phyloP scores from a whole-genome alignment of 495 filamentous ascomycete genomes.

The Neurospora sp. region DNA sequence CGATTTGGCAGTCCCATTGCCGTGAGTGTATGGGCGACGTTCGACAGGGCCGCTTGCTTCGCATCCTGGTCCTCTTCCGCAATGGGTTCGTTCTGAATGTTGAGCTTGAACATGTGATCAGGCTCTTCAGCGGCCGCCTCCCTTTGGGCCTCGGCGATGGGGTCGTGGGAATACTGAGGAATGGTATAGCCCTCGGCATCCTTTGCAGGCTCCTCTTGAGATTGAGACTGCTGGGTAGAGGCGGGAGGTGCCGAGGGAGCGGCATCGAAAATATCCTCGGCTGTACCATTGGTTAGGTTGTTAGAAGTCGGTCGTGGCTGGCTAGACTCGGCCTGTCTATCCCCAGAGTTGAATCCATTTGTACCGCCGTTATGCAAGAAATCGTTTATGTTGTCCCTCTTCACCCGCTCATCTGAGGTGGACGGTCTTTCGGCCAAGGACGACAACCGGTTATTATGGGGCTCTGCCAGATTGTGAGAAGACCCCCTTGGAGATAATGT shows the following conservation, averaged over 20 bases:
- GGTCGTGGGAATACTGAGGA: slow-evolving; percentile 57
- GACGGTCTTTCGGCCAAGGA: slow-evolving; percentile 41
- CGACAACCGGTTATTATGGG: slow-evolving; percentile 35
- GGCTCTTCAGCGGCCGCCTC: slow-evolving; percentile 56
- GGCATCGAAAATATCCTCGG: slow-evolving; percentile 32
- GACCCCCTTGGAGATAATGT: slow-evolving; percentile 41
- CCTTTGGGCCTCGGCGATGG: slow-evolving; percentile 72
- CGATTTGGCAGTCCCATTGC: slow-evolving; percentile 48
- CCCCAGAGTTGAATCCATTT: slow-evolving; percentile 27
- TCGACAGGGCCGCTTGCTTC: slow-evolving; percentile 71
- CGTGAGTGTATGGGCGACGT: slow-evolving; percentile 75
- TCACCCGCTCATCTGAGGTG: slow-evolving; percentile 13
- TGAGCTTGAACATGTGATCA: slow-evolving; percentile 78
- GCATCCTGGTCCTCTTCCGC: slow-evolving; percentile 85
- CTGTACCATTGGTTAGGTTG: slow-evolving; percentile 27
- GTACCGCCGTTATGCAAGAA: slow-evolving; percentile 32
- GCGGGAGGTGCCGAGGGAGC: slow-evolving; percentile 38
- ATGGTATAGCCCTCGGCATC: slow-evolving; percentile 62
- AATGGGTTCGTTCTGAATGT: slow-evolving; percentile 87
- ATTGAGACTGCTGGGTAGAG: slow-evolving; percentile 21
- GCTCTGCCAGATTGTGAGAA: slow-evolving; percentile 44
- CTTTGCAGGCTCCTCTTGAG: slow-evolving; percentile 26
- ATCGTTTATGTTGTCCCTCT: not conserved
- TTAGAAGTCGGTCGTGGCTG: slow-evolving; percentile 16
- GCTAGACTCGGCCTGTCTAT: slow-evolving; percentile 15